Evolutionary conservation across 257 asterid species (phyloP).

Genomic region (Ilex aquifolium): DNA sequence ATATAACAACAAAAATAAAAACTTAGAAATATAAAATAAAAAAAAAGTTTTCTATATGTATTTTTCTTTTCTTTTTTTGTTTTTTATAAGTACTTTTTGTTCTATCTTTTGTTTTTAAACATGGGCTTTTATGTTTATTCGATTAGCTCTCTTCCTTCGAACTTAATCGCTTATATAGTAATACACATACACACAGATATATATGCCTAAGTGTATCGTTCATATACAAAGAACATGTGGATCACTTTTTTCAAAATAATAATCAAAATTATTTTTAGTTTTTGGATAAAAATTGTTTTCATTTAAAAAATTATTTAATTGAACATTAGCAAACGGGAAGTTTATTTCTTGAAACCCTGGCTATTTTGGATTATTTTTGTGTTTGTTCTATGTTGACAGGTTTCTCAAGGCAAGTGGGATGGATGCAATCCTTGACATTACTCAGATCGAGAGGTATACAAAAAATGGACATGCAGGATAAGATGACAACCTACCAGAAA

Average conservation of each 20-base stretch:
- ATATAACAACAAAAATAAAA: too few relatives aligned
- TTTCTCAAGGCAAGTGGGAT: constrained; percentile 54
- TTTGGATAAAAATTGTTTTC: too few relatives aligned
- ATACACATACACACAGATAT: too few relatives aligned
- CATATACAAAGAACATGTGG: too few relatives aligned
- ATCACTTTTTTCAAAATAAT: too few relatives aligned
- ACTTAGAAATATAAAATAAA: too few relatives aligned
- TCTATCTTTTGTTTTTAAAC: background rate
- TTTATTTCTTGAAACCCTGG: background rate
- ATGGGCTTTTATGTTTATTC: background rate
- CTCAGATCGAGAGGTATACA: constrained; percentile 51
- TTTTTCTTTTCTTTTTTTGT: too few relatives aligned
- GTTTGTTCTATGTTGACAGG: constrained; percentile 31
- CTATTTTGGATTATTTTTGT: background rate
- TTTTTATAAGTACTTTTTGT: background rate
- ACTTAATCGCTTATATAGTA: background rate
- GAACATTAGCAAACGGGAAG: too few relatives aligned
- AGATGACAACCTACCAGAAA: too few relatives aligned
- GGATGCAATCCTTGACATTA: constrained; percentile 53
- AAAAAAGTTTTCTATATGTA: too few relatives aligned
- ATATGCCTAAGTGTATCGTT: background rate
- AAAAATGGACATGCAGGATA: constrained; percentile 23
- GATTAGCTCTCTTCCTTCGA: background rate
- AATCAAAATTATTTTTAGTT: too few relatives aligned
- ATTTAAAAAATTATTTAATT: too few relatives aligned